Evolutionary conservation across 1,284 basidiomycete genomes (phyloP), one percentile per base, ranked within the genome.

Genomic region (Fomitopsis schrenkii): DNA sequence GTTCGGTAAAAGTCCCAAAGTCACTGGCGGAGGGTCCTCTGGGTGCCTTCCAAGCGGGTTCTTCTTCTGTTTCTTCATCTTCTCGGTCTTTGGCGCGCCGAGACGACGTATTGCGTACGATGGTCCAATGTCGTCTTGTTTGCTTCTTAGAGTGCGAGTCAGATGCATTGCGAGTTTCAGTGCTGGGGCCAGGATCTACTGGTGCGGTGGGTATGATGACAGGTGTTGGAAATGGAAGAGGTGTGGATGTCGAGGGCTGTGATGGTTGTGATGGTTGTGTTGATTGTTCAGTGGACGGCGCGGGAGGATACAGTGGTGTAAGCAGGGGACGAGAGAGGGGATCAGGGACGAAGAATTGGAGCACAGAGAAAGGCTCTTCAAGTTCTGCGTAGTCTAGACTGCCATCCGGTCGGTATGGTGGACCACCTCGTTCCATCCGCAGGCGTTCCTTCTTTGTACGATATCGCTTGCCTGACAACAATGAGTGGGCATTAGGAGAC

Each of bases 371-470:
- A 1, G 90, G 88, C 63, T 91, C 87, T 70, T 92, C 90, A 82
- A 92, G 84, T 71, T 90, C 83, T 15, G 79, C 70, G 67, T 90
- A 92, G 71, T 90, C 85, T 35, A 92, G 75, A 73, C 90, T 92
- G 26, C 90, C 90, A 66, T 92, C 89, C 14, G 83, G 68, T 7
- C 78, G 77, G 28, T 80, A 79, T 0, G 90, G 90, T 15, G 86
- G 87, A 0, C 90, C 90, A 61, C 85, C 85, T 63, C 83, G 86
- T 68, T 92, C 90, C 55, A 91, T 80, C 26, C 86, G 79, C 62
- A 91, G 66, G 14, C 90, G 79, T 66, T 92, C 90, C 67, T 88
- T 91, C 76, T 92, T 92, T 1, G 89, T 91, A 59, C 82, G 83
- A 69, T 90, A 90, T 26, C 83, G 81, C 68, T 91, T 91, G 14